phyloP scores from a whole-genome alignment of 192 early-diverging fungal species.

The Entophlyctis helioformis region DNA sequence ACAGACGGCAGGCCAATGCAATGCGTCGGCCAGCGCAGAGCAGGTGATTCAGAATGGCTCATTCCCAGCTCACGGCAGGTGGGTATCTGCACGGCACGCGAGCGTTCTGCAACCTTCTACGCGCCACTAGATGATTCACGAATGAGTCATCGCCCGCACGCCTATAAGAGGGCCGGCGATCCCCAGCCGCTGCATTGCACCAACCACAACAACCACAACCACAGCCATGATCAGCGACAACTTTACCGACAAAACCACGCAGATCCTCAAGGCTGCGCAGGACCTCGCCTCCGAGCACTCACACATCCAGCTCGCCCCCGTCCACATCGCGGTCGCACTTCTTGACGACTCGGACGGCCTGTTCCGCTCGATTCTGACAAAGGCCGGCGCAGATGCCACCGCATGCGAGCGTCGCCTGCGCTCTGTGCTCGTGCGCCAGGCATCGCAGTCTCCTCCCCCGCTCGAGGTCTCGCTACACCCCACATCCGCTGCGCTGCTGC shows the following conservation, averaged over 20 bases:
- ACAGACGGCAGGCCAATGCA: too few species aligned
- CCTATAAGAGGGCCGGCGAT: too few species aligned
- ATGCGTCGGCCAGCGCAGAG: too few species aligned
- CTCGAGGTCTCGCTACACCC: constrained; percentile 53
- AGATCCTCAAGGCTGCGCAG: constrained; percentile 37
- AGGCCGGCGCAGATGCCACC: constrained; percentile 69
- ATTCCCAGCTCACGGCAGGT: too few species aligned
- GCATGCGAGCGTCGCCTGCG: constrained; percentile 68
- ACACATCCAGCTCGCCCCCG: constrained; percentile 65
- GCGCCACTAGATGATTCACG: too few species aligned
- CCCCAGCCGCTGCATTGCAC: too few species aligned
- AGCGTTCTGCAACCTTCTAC: too few species aligned
- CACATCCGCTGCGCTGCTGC: constrained; percentile 47
- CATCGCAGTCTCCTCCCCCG: constrained; percentile 79
- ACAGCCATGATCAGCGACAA: constrained; percentile 46
- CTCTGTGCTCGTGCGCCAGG: constrained; percentile 63
- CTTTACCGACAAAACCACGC: constrained; percentile 82
- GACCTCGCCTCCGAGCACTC: constrained; percentile 57
- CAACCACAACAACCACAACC: too few species aligned
- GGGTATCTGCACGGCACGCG: too few species aligned
- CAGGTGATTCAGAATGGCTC: too few species aligned
- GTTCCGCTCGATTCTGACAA: constrained; percentile 66
- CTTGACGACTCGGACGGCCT: constrained; percentile 72
- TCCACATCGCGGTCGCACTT: constrained; percentile 70
- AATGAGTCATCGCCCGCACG: too few species aligned